phyloP scores from a whole-genome alignment of 2,329 filamentous ascomycete genomes.

The Cladosporium phlei region DNA sequence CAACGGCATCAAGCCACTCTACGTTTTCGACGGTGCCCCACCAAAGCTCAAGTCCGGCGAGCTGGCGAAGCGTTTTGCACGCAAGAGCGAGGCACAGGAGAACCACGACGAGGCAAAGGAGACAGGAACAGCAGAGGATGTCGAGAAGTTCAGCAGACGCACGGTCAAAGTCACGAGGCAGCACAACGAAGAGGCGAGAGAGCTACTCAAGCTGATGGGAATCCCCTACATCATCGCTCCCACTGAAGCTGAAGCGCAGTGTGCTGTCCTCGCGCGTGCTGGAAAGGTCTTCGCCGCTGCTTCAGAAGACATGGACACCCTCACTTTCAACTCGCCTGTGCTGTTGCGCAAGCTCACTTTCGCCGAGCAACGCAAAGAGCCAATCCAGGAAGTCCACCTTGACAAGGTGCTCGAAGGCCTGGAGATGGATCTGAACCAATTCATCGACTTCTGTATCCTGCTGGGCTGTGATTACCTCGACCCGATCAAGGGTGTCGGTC shows the following conservation, averaged over 20 bases:
- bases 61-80: slow-evolving; percentile 89
- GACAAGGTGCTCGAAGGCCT: slow-evolving; percentile 82
- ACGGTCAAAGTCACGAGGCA: slow-evolving; percentile 94
- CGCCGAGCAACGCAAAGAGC: slow-evolving; percentile 94
- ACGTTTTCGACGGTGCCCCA: slow-evolving; percentile 94
- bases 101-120: slow-evolving; percentile 93
- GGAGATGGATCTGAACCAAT: slow-evolving; percentile 81
- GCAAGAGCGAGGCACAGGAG: slow-evolving; percentile 88
- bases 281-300: slow-evolving; percentile 96
- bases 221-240: slow-evolving; percentile 92
- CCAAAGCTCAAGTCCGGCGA: slow-evolving; percentile 97
- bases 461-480: slow-evolving; percentile 98
- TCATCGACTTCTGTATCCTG: slow-evolving; percentile 95
- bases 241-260: slow-evolving; percentile 96
- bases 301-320: slow-evolving; percentile 97
- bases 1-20: slow-evolving; percentile 97
- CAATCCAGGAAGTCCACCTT: slow-evolving; percentile 90
- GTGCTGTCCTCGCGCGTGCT: slow-evolving; percentile 78
- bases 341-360: slow-evolving; percentile 90
- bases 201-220: slow-evolving; percentile 88
- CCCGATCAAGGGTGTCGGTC: slow-evolving; percentile 89
- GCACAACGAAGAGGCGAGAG: slow-evolving; percentile 93
- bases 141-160: slow-evolving; percentile 92
- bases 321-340: slow-evolving; percentile 91
- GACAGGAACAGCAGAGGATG: slow-evolving; percentile 92